phyloP scores from a whole-genome alignment of 1,139 yeast genomes.

The Wickerhamomyces sp. region DNA sequence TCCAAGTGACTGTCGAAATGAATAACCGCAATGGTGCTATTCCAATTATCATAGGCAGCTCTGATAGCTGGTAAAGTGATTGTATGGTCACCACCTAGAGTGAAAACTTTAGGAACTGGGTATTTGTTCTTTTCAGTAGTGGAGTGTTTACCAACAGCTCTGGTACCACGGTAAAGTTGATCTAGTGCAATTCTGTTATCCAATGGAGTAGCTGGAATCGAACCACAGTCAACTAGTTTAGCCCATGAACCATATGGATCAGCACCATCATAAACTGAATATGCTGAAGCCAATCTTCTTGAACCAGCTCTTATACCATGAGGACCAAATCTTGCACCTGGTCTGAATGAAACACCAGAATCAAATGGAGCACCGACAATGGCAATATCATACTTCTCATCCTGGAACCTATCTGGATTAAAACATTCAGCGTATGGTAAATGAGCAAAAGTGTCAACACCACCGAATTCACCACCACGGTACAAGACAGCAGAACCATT shows the following conservation, averaged over 20 bases:
- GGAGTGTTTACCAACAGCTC: slow-evolving; percentile 39
- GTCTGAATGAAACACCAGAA: slow-evolving; percentile 53
- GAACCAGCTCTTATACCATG: slow-evolving; percentile 53
- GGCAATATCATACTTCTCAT: slow-evolving; percentile 38
- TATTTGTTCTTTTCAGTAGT: slow-evolving; percentile 1
- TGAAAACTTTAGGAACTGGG: slow-evolving; percentile 37
- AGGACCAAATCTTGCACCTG: slow-evolving; percentile 65
- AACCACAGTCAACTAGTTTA: slow-evolving; percentile 52
- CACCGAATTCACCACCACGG: slow-evolving; percentile 40
- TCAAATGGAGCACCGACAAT: slow-evolving; percentile 58
- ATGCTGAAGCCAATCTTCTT: slow-evolving; percentile 45
- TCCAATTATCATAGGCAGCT: slow-evolving; percentile 42
- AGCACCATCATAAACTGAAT: slow-evolving; percentile 34
- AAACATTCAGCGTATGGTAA: slow-evolving; percentile 43
- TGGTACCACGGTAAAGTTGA: slow-evolving; percentile 34
- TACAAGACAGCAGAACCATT: slow-evolving; percentile 32
- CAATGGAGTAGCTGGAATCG: slow-evolving; percentile 53
- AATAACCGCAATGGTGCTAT: slow-evolving; percentile 45
- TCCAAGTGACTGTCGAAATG: slow-evolving; percentile 59
- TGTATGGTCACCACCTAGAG: slow-evolving; percentile 60
- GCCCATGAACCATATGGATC: slow-evolving; percentile 55
- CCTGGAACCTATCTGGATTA: slow-evolving; percentile 27
- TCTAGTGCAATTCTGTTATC: slow-evolving; percentile 54
- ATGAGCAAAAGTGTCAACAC: slow-evolving; percentile 53
- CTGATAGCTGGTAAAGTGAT: slow-evolving; percentile 47